phyloP scores from a whole-genome alignment of 2,329 filamentous ascomycete species.

The Nannizziopsis arthrosporioides region DNA sequence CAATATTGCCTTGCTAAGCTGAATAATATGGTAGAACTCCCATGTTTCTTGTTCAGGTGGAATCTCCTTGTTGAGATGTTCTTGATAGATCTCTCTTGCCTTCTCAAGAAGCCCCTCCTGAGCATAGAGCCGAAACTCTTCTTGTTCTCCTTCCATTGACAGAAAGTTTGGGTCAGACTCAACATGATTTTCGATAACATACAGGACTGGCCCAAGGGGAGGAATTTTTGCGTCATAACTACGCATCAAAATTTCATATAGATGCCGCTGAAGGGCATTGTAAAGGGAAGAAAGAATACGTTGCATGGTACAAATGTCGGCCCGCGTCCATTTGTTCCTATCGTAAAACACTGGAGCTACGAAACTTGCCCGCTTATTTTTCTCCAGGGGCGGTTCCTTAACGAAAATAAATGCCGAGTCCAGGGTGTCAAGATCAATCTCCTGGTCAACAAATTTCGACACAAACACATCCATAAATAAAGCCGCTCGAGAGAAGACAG shows the following conservation, averaged over 20 bases:
- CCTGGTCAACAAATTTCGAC: conserved; percentile 73
- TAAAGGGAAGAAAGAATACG: conserved; percentile 63
- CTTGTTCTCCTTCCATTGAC: conserved; percentile 55
- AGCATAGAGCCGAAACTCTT: conserved; percentile 61
- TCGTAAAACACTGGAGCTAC: conserved; percentile 41
- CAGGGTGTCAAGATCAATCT: conserved; percentile 68
- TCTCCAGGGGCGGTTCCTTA: conserved; percentile 58
- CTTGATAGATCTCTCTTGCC: conserved; percentile 67
- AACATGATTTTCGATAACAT: conserved; percentile 70
- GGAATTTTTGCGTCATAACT: conserved; percentile 85
- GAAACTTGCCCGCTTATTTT: conserved; percentile 43
- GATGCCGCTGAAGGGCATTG: conserved; percentile 70
- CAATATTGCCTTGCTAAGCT: conserved; percentile 74
- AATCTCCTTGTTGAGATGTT: conserved; percentile 66
- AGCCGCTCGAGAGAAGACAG: conserved; percentile 66
- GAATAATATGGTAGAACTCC: conserved; percentile 83
- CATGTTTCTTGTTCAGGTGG: conserved; percentile 70
- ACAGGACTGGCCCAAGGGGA: conserved; percentile 66
- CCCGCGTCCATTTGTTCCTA: conserved; percentile 56
- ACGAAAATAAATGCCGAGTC: conserved; percentile 72
- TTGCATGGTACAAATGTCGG: conserved; percentile 60
- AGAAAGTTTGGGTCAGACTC: conserved; percentile 66
- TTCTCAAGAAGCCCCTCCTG: conserved; percentile 60
- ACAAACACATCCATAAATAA: conserved; percentile 73
- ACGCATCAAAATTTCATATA: conserved; percentile 76